Conservation (phyloP, 345 rosid species). For the Camelina hispida region DNA sequence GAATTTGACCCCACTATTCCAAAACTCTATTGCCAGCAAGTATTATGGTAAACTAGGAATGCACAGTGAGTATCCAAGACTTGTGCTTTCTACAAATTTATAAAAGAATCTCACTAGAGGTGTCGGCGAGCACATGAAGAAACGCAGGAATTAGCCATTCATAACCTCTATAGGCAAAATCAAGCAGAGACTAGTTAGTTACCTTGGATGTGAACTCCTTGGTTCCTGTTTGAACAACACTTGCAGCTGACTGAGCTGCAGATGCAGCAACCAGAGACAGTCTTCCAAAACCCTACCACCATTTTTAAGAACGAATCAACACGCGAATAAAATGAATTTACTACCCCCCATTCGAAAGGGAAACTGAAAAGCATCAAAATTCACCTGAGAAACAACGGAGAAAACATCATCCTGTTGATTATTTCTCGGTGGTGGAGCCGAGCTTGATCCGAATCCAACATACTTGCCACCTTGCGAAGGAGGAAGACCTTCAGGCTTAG, state of each 20-base stretch:
- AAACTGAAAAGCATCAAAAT: constrained; percentile 8
- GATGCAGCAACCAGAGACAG: constrained; percentile 86
- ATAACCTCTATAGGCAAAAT: neutral
- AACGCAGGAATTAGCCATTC: too few relatives aligned
- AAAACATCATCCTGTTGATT: constrained; percentile 74
- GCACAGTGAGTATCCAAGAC: constrained; percentile 1
- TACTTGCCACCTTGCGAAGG: constrained; percentile 97
- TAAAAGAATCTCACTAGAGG: neutral
- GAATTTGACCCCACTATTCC: neutral
- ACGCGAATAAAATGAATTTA: neutral
- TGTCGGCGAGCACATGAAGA: neutral
- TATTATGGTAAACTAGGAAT: neutral
- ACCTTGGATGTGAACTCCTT: constrained; percentile 43
- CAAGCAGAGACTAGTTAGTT: constrained; percentile 11
- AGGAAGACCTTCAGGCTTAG: constrained; percentile 84
- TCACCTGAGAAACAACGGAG: constrained; percentile 82
- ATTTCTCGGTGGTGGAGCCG: constrained; percentile 54
- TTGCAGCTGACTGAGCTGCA: constrained; percentile 65
- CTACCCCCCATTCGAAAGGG: constrained; percentile 11
- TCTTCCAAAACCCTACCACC: constrained; percentile 75
- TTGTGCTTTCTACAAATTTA: neutral
- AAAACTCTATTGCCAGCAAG: neutral
- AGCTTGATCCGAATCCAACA: constrained; percentile 91
- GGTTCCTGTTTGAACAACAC: constrained; percentile 64
- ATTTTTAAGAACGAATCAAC: constrained; percentile 29